These are phyloP conservation scores for Euphorbia pulcherrima DNA, from an alignment of 345 rosid species.

Conservation along the genomic window DNA sequence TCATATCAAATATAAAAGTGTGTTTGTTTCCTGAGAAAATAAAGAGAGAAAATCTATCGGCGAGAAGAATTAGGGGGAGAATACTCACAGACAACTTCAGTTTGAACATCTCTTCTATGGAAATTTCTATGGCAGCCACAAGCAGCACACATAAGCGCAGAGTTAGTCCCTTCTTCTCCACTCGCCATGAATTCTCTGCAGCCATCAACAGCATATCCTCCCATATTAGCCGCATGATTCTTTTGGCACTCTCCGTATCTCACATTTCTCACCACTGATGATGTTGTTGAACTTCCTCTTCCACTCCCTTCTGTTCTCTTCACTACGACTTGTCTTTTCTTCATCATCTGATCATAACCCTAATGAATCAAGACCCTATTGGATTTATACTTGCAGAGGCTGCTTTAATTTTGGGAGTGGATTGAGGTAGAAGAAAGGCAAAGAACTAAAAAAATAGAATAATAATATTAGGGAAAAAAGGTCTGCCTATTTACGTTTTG, in stretches of 20 bases:
- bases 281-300: slow-evolving; percentile 14
- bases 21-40: background rate
- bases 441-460: background rate
- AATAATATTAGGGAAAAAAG: slow-evolving; percentile 11
- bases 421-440: slow-evolving; percentile 6
- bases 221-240: slow-evolving; percentile 73
- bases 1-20: slow-evolving; percentile 1
- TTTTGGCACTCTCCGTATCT: slow-evolving; percentile 67
- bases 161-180: slow-evolving; percentile 43
- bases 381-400: background rate
- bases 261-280: slow-evolving; percentile 16
- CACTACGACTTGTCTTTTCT: slow-evolving; percentile 26
- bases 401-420: background rate
- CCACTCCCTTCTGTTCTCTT: slow-evolving; percentile 19
- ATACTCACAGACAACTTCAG: slow-evolving; percentile 41
- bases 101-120: slow-evolving; percentile 50
- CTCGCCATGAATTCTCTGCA: slow-evolving; percentile 76
- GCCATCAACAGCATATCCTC: slow-evolving; percentile 76
- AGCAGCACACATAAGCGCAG: slow-evolving; percentile 61
- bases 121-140: slow-evolving; percentile 77
- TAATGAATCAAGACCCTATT: background rate
- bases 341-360: slow-evolving; percentile 18
- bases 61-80: slow-evolving; percentile 46
- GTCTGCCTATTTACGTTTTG: slow-evolving; percentile 19
- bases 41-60: background rate